A percentile compares a stretch with the other conserved stretches of the same genome.
Conservation (phyloP, 441 rosid species). For the Populus tomentosa region DNA sequence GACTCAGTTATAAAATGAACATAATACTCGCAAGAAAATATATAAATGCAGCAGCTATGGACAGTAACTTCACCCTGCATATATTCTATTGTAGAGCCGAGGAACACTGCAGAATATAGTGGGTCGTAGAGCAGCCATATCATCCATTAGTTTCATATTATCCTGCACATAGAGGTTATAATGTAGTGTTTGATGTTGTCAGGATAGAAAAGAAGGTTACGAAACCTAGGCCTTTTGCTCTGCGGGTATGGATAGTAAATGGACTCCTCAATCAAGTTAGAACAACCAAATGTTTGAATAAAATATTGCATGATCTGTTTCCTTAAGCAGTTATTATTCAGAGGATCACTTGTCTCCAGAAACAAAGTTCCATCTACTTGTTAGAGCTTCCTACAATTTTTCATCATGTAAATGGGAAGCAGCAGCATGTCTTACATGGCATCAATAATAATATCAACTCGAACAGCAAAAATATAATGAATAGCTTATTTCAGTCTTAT, state of each 20-base stretch:
- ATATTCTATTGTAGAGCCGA: slow-evolving; percentile 91
- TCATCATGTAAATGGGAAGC: neutral
- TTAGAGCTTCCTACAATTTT: neutral
- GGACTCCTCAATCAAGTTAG: neutral
- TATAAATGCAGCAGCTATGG: slow-evolving; percentile 19
- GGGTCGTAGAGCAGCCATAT: slow-evolving; percentile 86
- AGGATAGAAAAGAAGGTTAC: slow-evolving; percentile 9
- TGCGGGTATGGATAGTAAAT: slow-evolving; percentile 1
- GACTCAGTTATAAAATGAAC: slow-evolving; percentile 16
- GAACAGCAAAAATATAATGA: neutral
- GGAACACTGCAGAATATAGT: slow-evolving; percentile 97
- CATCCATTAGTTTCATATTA: slow-evolving; percentile 89
- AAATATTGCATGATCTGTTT: neutral
- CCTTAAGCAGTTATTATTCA: neutral
- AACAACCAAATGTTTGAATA: neutral
- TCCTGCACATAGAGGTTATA: slow-evolving; percentile 50
- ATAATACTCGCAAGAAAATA: slow-evolving; percentile 8
- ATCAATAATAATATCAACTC: neutral
- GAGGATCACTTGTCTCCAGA: neutral
- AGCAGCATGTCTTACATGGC: neutral
- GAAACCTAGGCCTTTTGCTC: slow-evolving; percentile 8
- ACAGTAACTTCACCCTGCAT: slow-evolving; percentile 58
- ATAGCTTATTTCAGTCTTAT: slow-evolving; percentile 25
- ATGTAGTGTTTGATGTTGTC: slow-evolving; percentile 14
- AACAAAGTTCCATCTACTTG: neutral